Base-by-base conservation (phyloP, 1,284 basidiomycete genomes). In the Agroathelia rolfsii region DNA sequence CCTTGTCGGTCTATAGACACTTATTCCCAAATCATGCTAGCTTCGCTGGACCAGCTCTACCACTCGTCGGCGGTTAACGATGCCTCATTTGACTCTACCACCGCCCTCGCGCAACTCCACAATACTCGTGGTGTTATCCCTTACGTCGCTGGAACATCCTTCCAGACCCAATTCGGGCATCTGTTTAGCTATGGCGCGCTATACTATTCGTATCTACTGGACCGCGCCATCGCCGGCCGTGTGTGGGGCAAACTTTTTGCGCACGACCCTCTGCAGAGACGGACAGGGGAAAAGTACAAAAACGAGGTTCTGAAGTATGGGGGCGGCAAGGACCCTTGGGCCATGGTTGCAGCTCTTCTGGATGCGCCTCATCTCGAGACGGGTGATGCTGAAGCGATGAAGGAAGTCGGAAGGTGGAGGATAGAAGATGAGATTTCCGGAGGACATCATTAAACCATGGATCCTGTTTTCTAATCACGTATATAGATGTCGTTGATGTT, bases 171-270 rank as follows among this genome's bases (percentile, higher is more conserved):
- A 45, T 98, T 98, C 47, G 87, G 88, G 0, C 94, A 98, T 52
- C 61, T 98, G 5, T 94, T 88, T 48, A 92, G 93, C 1, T 98
- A 98, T 48, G 93, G 94, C 5, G 89, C 93, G 6, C 95, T 89
- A 1, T 98, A 98, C 58, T 98, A 98, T 51, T 92, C 89, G 10
- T 98, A 98, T 55, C 66, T 97, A 5, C 90, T 98, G 44, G 95
- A 97, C 48, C 75, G 93, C 3, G 90, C 90, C 3, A 95, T 98
- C 39, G 94, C 95, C 0, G 84, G 85, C 8, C 73, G 84, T 23
- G 78, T 97, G 1, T 98, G 89, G 84, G 57, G 64, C 8, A 67
- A 76, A 12, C 62, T 95, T 0, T 97, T 98, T 48, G 59, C 61
- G 2, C 40, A 42, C 1, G 62, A 79, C 27, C 83, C 84, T 0